These are phyloP conservation scores for Nicotiana rustica DNA, from an alignment of 305 asterid species.

Conservation along the genomic window DNA sequence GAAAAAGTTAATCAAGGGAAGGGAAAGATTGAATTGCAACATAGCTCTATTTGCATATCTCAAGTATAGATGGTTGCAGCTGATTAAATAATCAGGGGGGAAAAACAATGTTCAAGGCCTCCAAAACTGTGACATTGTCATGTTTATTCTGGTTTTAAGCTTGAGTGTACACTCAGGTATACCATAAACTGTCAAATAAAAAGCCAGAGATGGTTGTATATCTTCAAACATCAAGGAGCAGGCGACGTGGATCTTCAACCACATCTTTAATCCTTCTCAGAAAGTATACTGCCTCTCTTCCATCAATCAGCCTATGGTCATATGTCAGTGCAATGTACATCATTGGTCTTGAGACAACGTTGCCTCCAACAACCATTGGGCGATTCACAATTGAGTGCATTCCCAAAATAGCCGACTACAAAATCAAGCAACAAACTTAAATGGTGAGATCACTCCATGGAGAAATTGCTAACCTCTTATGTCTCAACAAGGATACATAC, in stretches of 20 bases:
- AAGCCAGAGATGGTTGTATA: constrained; percentile 24
- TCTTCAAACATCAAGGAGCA: constrained; percentile 84
- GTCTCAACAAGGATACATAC: constrained; percentile 45
- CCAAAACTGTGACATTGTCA: constrained; percentile 26
- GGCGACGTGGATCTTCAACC: constrained; percentile 96
- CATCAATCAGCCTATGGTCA: constrained; percentile 97
- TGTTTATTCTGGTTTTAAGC: constrained; percentile 34
- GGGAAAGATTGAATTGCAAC: constrained; percentile 9
- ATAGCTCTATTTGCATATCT: constrained; percentile 29
- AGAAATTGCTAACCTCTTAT: not conserved
- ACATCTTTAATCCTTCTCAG: constrained; percentile 95
- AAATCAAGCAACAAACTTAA: constrained; percentile 30
- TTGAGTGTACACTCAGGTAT: constrained; percentile 28
- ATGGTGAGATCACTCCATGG: not conserved
- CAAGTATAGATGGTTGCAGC: constrained; percentile 14
- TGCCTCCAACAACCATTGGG: constrained; percentile 99
- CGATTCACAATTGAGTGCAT: constrained; percentile 98
- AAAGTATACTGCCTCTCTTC: constrained; percentile 98
- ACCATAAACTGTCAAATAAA: not conserved
- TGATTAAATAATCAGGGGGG: constrained; percentile 24
- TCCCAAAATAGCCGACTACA: constrained; percentile 93
- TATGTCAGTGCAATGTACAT: constrained; percentile 98
- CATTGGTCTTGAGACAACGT: constrained; percentile 90
- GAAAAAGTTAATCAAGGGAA: constrained; percentile 6
- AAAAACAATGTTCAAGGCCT: constrained; percentile 28